Conservation (phyloP, 352 stramenopile genomes). For the Phytophthora megakarya region DNA sequence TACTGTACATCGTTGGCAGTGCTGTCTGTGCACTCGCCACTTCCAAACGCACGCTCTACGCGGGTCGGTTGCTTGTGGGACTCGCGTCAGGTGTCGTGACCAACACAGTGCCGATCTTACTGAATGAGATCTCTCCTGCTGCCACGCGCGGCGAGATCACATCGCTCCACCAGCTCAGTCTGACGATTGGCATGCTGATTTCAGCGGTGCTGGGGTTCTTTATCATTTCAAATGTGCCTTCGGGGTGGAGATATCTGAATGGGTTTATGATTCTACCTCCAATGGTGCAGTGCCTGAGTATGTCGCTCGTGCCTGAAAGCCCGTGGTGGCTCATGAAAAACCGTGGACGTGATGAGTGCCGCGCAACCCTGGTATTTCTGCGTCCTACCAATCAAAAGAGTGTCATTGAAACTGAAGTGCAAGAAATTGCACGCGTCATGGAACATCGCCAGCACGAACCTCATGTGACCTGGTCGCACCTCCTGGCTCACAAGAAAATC, state of each 20-base stretch:
- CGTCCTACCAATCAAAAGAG: slow-evolving; percentile 37
- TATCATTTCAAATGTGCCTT: slow-evolving; percentile 76
- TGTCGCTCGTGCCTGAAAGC: slow-evolving; percentile 81
- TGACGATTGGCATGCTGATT: slow-evolving; percentile 88
- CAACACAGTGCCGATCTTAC: slow-evolving; percentile 82
- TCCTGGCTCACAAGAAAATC: slow-evolving; percentile 64
- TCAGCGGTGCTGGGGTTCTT: slow-evolving; percentile 79
- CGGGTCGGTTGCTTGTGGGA: slow-evolving; percentile 64
- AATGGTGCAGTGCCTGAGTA: slow-evolving; percentile 58
- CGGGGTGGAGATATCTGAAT: slow-evolving; percentile 87
- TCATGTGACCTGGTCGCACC: slow-evolving; percentile 52
- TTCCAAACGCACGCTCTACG: slow-evolving; percentile 65
- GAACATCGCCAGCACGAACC: slow-evolving; percentile 53
- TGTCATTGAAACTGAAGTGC: slow-evolving; percentile 63
- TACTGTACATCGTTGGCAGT: slow-evolving; percentile 68
- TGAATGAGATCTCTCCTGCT: slow-evolving; percentile 82
- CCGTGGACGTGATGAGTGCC: slow-evolving; percentile 48
- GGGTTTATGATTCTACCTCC: slow-evolving; percentile 71
- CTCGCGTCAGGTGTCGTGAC: slow-evolving; percentile 78
- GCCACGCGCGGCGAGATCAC: slow-evolving; percentile 76
- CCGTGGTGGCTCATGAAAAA: slow-evolving; percentile 90
- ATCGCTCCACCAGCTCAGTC: slow-evolving; percentile 84
- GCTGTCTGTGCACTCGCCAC: slow-evolving; percentile 60
- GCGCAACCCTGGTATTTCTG: slow-evolving; percentile 46
- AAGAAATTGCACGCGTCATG: slow-evolving; percentile 67